Conservation (phyloP, 768 basidiomycete species). For the Grammothele lineata region DNA sequence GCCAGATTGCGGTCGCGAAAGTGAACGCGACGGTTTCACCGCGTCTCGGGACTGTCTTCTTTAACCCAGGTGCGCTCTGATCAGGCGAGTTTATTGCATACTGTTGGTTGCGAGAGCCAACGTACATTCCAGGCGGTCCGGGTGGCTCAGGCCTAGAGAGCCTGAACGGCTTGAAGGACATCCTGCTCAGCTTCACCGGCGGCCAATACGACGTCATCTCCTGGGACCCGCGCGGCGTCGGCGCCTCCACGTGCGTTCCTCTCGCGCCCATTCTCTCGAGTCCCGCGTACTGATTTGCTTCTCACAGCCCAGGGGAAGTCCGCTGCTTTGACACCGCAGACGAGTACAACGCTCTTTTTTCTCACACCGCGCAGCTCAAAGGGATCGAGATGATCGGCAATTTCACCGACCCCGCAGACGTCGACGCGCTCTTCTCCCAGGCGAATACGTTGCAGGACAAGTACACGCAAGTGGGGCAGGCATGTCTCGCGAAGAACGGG, state of each 20-base stretch:
- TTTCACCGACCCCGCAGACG: conserved; percentile 2
- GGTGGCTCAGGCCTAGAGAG: neutral
- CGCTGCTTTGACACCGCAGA: conserved; percentile 2
- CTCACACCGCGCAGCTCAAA: neutral
- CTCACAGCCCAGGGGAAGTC: conserved; percentile 1
- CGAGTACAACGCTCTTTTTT: neutral
- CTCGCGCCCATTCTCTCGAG: too few relatives aligned
- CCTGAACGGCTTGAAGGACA: neutral
- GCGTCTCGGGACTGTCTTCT: conserved; percentile 1
- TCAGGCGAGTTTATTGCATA: too few relatives aligned
- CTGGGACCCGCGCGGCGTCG: conserved; percentile 1
- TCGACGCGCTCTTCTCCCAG: neutral
- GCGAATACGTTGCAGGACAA: neutral
- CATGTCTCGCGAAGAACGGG: neutral
- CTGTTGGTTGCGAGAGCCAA: too few relatives aligned
- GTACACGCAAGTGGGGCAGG: conserved; percentile 1
- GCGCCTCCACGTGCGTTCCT: too few relatives aligned
- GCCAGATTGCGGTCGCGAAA: neutral
- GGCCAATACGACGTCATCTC: conserved; percentile 2
- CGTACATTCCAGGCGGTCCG: neutral
- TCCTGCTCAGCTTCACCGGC: neutral
- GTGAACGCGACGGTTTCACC: neutral
- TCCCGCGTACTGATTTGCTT: too few relatives aligned
- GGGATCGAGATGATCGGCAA: neutral
- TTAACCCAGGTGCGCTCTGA: neutral